Evolutionary conservation across 257 asterid species (phyloP).

Genomic region (Capsicum chinense): DNA sequence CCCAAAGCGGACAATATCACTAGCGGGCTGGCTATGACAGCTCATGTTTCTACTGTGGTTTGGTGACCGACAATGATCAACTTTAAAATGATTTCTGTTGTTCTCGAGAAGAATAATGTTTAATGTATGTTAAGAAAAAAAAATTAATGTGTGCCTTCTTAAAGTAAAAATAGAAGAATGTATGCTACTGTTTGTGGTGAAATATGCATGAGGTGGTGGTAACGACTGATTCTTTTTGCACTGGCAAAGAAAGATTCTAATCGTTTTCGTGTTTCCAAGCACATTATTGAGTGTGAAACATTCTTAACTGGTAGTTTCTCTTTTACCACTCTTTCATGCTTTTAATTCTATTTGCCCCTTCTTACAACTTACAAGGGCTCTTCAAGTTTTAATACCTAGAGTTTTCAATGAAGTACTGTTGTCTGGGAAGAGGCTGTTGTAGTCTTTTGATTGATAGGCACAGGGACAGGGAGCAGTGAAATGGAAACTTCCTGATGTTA

Average conservation of each 20-base stretch:
- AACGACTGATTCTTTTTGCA: background rate
- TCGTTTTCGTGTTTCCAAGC: background rate
- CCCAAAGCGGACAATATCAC: too few relatives aligned
- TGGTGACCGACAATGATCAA: background rate
- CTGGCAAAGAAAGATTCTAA: background rate
- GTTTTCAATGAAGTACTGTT: constrained; percentile 10
- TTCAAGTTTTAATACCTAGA: constrained; percentile 9
- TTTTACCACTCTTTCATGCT: background rate
- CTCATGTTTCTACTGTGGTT: background rate
- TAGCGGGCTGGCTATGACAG: too few relatives aligned
- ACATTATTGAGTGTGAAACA: background rate
- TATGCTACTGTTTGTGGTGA: background rate
- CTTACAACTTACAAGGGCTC: background rate
- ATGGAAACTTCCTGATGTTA: background rate
- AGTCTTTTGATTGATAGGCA: constrained; percentile 1
- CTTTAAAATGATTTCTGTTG: background rate
- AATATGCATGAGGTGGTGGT: background rate
- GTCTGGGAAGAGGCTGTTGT: background rate
- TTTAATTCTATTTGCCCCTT: background rate
- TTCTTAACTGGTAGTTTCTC: constrained; percentile 13
- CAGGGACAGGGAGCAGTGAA: background rate
- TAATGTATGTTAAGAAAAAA: too few relatives aligned
- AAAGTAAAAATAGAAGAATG: background rate
- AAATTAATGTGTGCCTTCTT: background rate
- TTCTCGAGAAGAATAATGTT: background rate